Evolutionary conservation across 257 asterid species (phyloP), one percentile per base, ranked within the genome.

Genomic region (Asclepias syriaca): DNA sequence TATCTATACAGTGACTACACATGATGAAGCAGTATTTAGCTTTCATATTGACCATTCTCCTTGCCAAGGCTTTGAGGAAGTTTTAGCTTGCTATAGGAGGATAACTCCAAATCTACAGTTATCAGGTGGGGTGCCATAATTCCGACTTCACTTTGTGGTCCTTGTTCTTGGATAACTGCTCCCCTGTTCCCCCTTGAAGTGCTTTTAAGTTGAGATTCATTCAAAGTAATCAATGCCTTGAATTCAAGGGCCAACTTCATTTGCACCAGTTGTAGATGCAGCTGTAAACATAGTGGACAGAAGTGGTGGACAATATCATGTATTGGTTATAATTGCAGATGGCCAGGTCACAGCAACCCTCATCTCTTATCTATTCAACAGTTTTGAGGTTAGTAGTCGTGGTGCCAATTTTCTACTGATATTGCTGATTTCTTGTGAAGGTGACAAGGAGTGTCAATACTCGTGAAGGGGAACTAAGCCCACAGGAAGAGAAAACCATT

Each of bases 41-140:
- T 91, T 89, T 82, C 97, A 91, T 74, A 81, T 72, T 63, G 92
- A 91, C 72, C 85, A 81, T 83, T 79, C 97, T 78, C 88, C 94
- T 74, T 91, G 97, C 75, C 89, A 89, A 60, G 97, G 97, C 68
- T 91, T 91, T 80, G 96, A 91, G 80, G 96, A 91, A 82, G 96
- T 91, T 79, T 77, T 89, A 73, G 77, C 87, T 71, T 91, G 97
- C 92, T 91, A 89, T 82, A 87, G 73, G 80, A 83, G 80, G 76
- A 82, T 87, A 73, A 80, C 75, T 78, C 96, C 88, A 75, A 75
- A 87, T 65, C 69, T 91, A 78, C 82, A 79, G 48, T 80, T 91
- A 78, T 87, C 97, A 29, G 97, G 97, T 91, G 74, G 54, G 74
- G 63, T 80, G 57, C 75, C 68, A 55, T 51, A 16, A 46, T 11